Base-by-base conservation (phyloP, 257 asterid genomes). In the Handroanthus guayacan region DNA sequence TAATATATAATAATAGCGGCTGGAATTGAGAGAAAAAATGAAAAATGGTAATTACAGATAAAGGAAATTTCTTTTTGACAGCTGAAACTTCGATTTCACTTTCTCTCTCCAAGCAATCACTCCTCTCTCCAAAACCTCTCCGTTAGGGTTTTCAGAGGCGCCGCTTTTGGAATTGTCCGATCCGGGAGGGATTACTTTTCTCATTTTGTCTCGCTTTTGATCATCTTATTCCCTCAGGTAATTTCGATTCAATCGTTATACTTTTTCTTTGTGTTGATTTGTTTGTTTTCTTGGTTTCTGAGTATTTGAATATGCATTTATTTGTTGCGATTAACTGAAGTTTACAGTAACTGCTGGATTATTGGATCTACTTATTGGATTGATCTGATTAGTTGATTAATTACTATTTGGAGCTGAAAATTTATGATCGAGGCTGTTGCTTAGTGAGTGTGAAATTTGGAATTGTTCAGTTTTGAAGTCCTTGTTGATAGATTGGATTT, bases 101-200 rank as follows among this genome's bases (percentile, higher is more conserved):
- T n/a, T 55, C 74, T 77, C 83, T 78, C 74, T 77, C 79, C 43
- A 58, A 55, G 37, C 45, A n/a, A 44, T 16, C 6, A 9, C 65
- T 25, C 55, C 82, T 75, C 81, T 71, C 70, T 79, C 75, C 39
- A 63, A 60, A 39, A 57, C 36, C 80, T 43, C 75, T 71, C 61
- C 56, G 64, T 20, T 82, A 78, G 87, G 84, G 89, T 75, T 79
- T 82, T 44, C 76, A 9, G 38, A 17, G 73, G 78, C 85, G 87
- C 83, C 84, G 84, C 75, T 75, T 71, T 80, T 64, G 80, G 44
- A 82, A 65, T 50, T 16, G 36, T 63, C 39, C 79, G 84, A 80
- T 78, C 73, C 56, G 37, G 41, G 43, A 34, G 13, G 50, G 76
- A 52, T 72, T 25, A 67, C 13, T 3, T 62, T 25, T 14, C 25